These are phyloP conservation scores for Solanum okadae DNA, from an alignment of 257 asterid genomes.

Conservation along the genomic window DNA sequence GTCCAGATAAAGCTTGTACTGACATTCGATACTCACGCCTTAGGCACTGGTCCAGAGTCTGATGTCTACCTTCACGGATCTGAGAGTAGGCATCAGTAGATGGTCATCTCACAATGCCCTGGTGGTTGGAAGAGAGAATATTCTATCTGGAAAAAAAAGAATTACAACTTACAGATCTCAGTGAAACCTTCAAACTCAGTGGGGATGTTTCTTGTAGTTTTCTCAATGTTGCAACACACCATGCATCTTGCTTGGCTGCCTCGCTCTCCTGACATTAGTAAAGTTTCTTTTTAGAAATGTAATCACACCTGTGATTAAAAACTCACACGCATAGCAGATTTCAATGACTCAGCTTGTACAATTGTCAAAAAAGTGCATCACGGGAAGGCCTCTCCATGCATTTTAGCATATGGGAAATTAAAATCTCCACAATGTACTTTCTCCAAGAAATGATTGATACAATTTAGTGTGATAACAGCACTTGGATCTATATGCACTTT, in stretches of 20 bases:
- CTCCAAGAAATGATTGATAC: neutral
- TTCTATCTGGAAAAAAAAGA: neutral
- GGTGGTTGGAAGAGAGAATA: neutral
- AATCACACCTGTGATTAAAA: neutral
- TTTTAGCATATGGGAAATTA: neutral
- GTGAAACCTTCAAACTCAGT: slow-evolving; percentile 85
- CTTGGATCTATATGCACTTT: neutral
- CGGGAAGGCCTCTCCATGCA: neutral
- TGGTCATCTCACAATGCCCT: neutral
- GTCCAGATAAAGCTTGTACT: slow-evolving; percentile 56
- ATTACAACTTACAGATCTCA: slow-evolving; percentile 70
- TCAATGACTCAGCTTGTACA: neutral
- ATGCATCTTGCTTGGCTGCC: slow-evolving; percentile 58
- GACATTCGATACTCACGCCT: slow-evolving; percentile 88
- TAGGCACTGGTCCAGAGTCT: slow-evolving; percentile 86
- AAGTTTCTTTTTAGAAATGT: slow-evolving; percentile 1
- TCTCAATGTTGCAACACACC: slow-evolving; percentile 58
- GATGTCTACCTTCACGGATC: slow-evolving; percentile 92
- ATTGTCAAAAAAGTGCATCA: neutral
- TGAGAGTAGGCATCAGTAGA: slow-evolving; percentile 14
- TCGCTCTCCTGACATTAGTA: slow-evolving; percentile 47
- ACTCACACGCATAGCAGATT: neutral
- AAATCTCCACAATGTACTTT: neutral
- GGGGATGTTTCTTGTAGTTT: slow-evolving; percentile 79
- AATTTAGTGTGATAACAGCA: neutral